Evolutionary conservation across 208 protist genomes (phyloP).

Genomic region (Trypanosoma congolense): DNA sequence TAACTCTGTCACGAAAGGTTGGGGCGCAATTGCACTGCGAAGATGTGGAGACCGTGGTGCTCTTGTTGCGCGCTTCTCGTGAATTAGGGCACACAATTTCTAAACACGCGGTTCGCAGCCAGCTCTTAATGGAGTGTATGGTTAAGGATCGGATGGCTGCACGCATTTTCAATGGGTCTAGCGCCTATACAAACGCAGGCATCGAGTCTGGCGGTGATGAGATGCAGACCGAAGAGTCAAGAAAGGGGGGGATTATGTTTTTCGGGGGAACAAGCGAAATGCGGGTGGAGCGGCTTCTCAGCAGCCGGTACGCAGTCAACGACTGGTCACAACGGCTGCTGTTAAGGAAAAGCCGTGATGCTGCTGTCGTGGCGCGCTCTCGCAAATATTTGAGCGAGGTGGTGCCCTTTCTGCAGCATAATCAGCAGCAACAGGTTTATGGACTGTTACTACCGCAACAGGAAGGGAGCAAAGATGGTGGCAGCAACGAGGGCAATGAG

Average conservation of each 20-base stretch:
- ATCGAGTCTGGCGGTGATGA: slow-evolving; percentile 2
- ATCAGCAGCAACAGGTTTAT: not conserved
- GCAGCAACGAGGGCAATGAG: not conserved
- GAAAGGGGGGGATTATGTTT: slow-evolving; percentile 22
- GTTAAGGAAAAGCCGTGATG: slow-evolving; percentile 21
- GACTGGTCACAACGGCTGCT: slow-evolving; percentile 51
- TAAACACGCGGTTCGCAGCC: slow-evolving; percentile 41
- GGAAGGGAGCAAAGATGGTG: slow-evolving; percentile 16
- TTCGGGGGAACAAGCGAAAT: slow-evolving; percentile 37
- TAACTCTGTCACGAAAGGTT: slow-evolving; percentile 58
- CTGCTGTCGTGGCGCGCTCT: slow-evolving; percentile 23
- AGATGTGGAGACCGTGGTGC: slow-evolving; percentile 37
- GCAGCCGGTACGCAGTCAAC: slow-evolving; percentile 49
- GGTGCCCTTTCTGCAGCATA: slow-evolving; percentile 5
- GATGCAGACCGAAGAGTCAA: slow-evolving; percentile 2
- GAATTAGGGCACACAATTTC: slow-evolving; percentile 45
- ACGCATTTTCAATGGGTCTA: slow-evolving; percentile 25
- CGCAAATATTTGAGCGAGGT: slow-evolving; percentile 28
- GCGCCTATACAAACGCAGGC: not conserved
- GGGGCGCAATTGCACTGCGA: slow-evolving; percentile 33
- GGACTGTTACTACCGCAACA: not conserved
- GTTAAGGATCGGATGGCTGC: slow-evolving; percentile 44
- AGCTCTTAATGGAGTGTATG: slow-evolving; percentile 54
- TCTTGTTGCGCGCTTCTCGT: slow-evolving; percentile 61
- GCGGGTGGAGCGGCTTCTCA: slow-evolving; percentile 36